A percentile compares a stretch with the other conserved stretches of the same genome.
Evolutionary conservation across 371 early-diverging fungal genomes (phyloP).

Genomic region (Mortierella sp.): DNA sequence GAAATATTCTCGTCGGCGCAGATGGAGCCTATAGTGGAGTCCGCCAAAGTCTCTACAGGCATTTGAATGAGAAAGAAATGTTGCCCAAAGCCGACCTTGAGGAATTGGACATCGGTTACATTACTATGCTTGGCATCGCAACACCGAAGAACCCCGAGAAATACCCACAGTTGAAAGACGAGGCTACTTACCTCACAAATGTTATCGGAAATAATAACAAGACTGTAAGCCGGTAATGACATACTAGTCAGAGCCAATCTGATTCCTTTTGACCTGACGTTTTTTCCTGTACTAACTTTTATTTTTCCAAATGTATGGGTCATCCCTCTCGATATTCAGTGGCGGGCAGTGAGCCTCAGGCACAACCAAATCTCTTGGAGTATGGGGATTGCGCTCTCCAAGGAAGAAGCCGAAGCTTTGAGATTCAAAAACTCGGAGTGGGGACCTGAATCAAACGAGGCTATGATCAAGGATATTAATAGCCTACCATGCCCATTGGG

Average conservation of each 20-base stretch:
- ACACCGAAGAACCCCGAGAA: conserved; percentile 12
- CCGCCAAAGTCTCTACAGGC: conserved; percentile 21
- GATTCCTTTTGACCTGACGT: neutral
- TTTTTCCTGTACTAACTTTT: neutral
- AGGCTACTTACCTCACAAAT: neutral
- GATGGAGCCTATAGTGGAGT: conserved; percentile 30
- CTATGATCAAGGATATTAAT: conserved; percentile 11
- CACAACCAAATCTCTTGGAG: conserved; percentile 26
- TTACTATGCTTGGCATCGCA: conserved; percentile 8
- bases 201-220: conserved; percentile 3
- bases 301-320: neutral
- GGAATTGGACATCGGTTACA: conserved; percentile 9
- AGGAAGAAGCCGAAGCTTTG: neutral
- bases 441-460: conserved; percentile 21
- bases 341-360: conserved; percentile 9
- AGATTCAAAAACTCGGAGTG: conserved; percentile 17
- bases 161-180: conserved; percentile 10
- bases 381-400: neutral
- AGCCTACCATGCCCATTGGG: conserved; percentile 8
- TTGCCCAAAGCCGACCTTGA: conserved; percentile 6
- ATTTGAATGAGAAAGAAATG: neutral
- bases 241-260: conserved; percentile 1
- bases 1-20: conserved; percentile 35
- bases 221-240: neutral
- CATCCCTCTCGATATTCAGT: conserved; percentile 12